Evolutionary conservation across 169 alveolate genomes (phyloP).

Genomic region (Eimeria praecox): DNA sequence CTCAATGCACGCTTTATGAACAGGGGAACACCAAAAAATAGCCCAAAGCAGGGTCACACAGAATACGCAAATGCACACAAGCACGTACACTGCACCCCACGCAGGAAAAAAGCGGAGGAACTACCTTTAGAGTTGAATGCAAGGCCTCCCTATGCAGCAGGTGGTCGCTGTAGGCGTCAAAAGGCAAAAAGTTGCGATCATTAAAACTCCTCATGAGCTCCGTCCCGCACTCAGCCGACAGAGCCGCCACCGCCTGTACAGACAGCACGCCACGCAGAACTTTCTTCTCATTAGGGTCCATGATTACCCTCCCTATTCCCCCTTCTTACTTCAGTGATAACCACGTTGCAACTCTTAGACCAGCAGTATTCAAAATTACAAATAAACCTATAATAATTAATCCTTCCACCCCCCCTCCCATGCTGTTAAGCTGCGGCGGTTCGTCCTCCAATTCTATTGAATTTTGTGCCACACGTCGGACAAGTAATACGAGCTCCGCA

Average conservation of each 20-base stretch:
- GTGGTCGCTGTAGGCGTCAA: conserved; percentile 77
- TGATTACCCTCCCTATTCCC: background rate
- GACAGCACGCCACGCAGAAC: background rate
- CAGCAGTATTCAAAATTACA: background rate
- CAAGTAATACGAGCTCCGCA: background rate
- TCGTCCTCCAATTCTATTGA: background rate
- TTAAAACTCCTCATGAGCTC: conserved; percentile 73
- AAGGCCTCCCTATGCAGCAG: conserved; percentile 74
- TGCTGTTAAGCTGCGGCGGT: background rate
- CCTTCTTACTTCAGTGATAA: background rate
- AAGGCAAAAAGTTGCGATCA: conserved; percentile 68
- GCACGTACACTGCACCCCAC: background rate
- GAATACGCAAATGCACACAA: background rate
- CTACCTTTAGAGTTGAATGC: conserved; percentile 76
- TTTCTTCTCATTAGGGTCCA: background rate
- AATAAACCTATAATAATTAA: background rate
- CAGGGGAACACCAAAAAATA: background rate
- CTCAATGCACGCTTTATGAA: background rate
- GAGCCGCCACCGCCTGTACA: conserved; percentile 70
- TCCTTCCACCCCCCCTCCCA: background rate
- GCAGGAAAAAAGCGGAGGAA: background rate
- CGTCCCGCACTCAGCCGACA: conserved; percentile 60
- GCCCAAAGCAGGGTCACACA: background rate
- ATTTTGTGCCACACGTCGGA: background rate
- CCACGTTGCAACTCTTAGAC: background rate